Evolutionary conservation across 1,284 basidiomycete genomes (phyloP).

Genomic region (Schizopora paradoxa): DNA sequence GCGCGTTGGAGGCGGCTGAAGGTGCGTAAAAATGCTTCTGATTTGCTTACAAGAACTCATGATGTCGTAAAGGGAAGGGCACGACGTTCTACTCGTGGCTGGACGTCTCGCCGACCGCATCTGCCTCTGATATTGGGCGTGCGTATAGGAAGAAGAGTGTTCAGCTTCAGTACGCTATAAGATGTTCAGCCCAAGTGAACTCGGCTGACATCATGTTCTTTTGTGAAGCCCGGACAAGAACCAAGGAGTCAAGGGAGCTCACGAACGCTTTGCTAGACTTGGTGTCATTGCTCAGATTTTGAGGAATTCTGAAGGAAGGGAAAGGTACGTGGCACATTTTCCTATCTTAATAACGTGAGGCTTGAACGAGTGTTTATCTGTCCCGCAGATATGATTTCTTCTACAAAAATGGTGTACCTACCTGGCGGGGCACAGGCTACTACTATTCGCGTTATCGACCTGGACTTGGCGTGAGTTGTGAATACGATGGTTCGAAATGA

Average conservation of each 20-base stretch:
- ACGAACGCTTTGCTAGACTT: conserved; percentile 83
- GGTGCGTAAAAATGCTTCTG: conserved; percentile 38
- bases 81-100: conserved; percentile 89
- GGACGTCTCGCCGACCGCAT: conserved; percentile 64
- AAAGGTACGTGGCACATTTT: conserved; percentile 51
- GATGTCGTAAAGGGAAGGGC: conserved; percentile 56
- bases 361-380: neutral
- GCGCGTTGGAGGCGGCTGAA: conserved; percentile 75
- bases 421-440: conserved; percentile 83
- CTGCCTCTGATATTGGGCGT: conserved; percentile 71
- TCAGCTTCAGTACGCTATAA: conserved; percentile 65
- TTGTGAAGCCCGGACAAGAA: conserved; percentile 85
- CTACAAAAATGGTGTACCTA: conserved; percentile 87
- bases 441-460: conserved; percentile 93
- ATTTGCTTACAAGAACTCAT: conserved; percentile 6
- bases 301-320: conserved; percentile 67
- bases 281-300: conserved; percentile 84
- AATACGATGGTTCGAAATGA: neutral
- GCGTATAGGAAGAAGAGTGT: conserved; percentile 89
- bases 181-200: neutral
- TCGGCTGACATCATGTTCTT: no score
- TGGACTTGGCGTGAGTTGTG: conserved; percentile 62
- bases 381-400: conserved; percentile 79
- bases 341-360: neutral
- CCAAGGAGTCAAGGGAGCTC: conserved; percentile 70